These are phyloP conservation scores for Articulospora tetracladia DNA, from an alignment of 495 filamentous ascomycete genomes.

Conservation along the genomic window DNA sequence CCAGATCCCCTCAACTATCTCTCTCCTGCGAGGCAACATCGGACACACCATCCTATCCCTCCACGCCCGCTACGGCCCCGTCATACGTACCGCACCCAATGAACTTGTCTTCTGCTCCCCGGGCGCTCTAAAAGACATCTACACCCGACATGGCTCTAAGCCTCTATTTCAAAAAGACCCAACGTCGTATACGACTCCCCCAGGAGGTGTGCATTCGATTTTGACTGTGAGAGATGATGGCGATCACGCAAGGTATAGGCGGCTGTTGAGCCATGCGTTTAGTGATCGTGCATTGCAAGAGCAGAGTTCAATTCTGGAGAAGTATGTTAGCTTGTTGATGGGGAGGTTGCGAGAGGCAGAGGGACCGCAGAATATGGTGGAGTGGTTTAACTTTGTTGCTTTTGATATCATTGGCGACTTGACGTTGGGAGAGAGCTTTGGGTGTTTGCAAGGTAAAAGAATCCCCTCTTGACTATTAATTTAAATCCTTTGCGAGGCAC, in stretches of 20 bases:
- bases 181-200: no score
- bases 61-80: neutral
- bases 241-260: neutral
- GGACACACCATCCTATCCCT: neutral
- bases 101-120: neutral
- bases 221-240: neutral
- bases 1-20: neutral
- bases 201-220: neutral
- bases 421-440: neutral
- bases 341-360: neutral
- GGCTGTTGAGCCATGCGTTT: neutral
- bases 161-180: neutral
- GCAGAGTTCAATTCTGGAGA: neutral
- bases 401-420: conserved; percentile 3
- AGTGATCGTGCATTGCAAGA: neutral
- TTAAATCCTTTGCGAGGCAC: neutral
- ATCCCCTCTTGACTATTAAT: no score
- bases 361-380: neutral
- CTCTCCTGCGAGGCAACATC: neutral
- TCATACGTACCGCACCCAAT: neutral
- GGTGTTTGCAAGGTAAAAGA: neutral
- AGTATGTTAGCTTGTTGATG: neutral
- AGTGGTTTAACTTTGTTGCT: neutral
- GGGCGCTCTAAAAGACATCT: neutral
- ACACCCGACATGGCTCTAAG: no score